phyloP scores from a whole-genome alignment of 2,329 filamentous ascomycete species.

The Ceratocystis ficicola region DNA sequence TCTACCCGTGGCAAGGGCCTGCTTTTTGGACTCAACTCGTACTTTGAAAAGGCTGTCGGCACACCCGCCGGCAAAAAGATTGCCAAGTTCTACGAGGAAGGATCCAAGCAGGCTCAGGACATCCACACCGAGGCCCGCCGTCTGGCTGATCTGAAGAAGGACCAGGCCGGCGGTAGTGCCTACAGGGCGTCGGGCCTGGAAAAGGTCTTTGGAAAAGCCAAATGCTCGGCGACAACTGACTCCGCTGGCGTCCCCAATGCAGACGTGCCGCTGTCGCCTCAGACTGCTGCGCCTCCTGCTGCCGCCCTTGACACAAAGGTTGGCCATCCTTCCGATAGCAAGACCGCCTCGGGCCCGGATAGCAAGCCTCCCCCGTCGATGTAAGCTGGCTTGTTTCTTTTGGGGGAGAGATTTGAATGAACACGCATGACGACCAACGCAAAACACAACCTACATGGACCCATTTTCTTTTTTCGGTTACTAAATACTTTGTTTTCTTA shows the following conservation, averaged over 20 bases:
- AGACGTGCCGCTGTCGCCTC: slow-evolving; percentile 8
- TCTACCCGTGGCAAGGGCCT: slow-evolving; percentile 56
- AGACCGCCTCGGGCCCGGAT: not conserved
- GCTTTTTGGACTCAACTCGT: slow-evolving; percentile 58
- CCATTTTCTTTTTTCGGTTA: not conserved
- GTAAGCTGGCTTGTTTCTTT: slow-evolving; percentile 1
- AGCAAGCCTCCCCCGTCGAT: slow-evolving; percentile 2
- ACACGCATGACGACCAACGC: slow-evolving; percentile 2
- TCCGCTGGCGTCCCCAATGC: slow-evolving; percentile 22
- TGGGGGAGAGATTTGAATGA: not conserved
- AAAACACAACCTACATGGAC: not conserved
- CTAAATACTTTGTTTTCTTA: not conserved
- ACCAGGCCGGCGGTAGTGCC: slow-evolving; percentile 46
- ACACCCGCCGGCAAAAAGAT: slow-evolving; percentile 83
- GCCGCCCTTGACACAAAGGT: not conserved
- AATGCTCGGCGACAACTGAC: slow-evolving; percentile 24
- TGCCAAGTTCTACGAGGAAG: slow-evolving; percentile 73
- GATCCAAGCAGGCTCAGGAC: slow-evolving; percentile 81
- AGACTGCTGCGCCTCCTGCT: slow-evolving; percentile 13
- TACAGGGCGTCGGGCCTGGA: slow-evolving; percentile 48
- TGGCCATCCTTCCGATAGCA: not conserved
- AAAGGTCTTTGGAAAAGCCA: slow-evolving; percentile 45
- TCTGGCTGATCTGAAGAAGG: slow-evolving; percentile 75
- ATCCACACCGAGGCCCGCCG: slow-evolving; percentile 85
- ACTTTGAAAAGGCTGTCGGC: slow-evolving; percentile 86